Conservation (phyloP, 176 grass and related monocot species). For the Ensete glaucum region DNA sequence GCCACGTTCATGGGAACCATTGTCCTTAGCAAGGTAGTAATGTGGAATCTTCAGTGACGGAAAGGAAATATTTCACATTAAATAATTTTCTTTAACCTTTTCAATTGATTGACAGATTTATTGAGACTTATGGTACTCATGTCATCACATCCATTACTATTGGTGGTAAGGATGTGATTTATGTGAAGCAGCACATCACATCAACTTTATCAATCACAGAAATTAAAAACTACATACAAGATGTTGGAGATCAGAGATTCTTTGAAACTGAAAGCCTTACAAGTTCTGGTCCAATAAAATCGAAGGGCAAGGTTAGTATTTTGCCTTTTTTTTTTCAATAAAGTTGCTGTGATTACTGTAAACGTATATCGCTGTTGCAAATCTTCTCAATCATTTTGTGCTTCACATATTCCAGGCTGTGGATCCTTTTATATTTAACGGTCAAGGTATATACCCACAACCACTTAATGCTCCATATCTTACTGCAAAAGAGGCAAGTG, state of each 20-base stretch:
- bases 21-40: conserved; percentile 43
- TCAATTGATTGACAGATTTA: conserved; percentile 44
- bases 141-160: conserved; percentile 47
- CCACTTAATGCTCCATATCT: conserved; percentile 41
- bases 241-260: conserved; percentile 53
- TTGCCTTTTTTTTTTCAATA: conserved; percentile 11
- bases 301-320: conserved; percentile 40
- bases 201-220: conserved; percentile 38
- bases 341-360: conserved; percentile 7
- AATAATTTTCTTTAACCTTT: conserved; percentile 9
- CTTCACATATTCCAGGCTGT: conserved; percentile 26
- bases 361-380: neutral
- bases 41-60: conserved; percentile 1
- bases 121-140: conserved; percentile 68
- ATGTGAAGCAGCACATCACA: conserved; percentile 46
- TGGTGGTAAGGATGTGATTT: conserved; percentile 60
- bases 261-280: conserved; percentile 33
- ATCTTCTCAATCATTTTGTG: neutral
- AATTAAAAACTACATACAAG: conserved; percentile 53
- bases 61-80: neutral
- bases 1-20: conserved; percentile 49
- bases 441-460: conserved; percentile 55
- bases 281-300: conserved; percentile 40
- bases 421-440: conserved; percentile 39
- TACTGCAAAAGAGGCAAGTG: conserved; percentile 54